Evolutionary conservation across 768 basidiomycete species (phyloP).

Genomic region (Lactarius hengduanensis): DNA sequence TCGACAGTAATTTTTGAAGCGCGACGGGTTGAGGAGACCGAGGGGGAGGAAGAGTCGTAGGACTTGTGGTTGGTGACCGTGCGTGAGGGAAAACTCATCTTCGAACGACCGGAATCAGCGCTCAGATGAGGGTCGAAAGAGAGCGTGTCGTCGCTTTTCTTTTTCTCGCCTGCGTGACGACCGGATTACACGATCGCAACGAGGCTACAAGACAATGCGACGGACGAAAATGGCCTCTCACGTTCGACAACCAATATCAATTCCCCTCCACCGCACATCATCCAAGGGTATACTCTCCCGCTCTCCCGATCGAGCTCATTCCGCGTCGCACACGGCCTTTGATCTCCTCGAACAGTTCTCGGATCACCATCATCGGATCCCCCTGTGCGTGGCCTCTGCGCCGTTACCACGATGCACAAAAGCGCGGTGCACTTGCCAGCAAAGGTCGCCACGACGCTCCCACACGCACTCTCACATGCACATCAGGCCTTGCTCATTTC

Average conservation of each 20-base stretch:
- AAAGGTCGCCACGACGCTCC: not conserved
- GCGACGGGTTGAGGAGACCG: slow-evolving; percentile 25
- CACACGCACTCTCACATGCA: slow-evolving; percentile 14
- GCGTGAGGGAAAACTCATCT: slow-evolving; percentile 28
- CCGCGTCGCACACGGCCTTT: not conserved
- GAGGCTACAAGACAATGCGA: slow-evolving; percentile 19
- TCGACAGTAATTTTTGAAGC: slow-evolving; percentile 51
- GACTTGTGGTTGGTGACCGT: slow-evolving; percentile 28
- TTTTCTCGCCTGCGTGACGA: slow-evolving; percentile 10
- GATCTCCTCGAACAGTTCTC: not conserved
- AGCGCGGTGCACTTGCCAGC: not conserved
- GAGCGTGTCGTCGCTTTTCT: not conserved
- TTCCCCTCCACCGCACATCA: slow-evolving; percentile 3
- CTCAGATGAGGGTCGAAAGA: not conserved
- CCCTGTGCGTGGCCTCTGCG: slow-evolving; percentile 15
- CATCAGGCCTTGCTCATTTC: not conserved
- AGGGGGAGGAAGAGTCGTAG: slow-evolving; percentile 23
- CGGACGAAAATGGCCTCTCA: slow-evolving; percentile 5
- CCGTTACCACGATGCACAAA: slow-evolving; percentile 23
- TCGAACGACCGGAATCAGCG: slow-evolving; percentile 6
- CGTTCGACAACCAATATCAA: slow-evolving; percentile 8
- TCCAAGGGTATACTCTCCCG: not conserved
- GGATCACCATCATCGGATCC: not conserved
- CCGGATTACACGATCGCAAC: slow-evolving; percentile 19
- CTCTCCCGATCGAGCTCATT: not conserved